phyloP scores from a whole-genome alignment of 1,284 basidiomycete species.

The Vanrija sp. region DNA sequence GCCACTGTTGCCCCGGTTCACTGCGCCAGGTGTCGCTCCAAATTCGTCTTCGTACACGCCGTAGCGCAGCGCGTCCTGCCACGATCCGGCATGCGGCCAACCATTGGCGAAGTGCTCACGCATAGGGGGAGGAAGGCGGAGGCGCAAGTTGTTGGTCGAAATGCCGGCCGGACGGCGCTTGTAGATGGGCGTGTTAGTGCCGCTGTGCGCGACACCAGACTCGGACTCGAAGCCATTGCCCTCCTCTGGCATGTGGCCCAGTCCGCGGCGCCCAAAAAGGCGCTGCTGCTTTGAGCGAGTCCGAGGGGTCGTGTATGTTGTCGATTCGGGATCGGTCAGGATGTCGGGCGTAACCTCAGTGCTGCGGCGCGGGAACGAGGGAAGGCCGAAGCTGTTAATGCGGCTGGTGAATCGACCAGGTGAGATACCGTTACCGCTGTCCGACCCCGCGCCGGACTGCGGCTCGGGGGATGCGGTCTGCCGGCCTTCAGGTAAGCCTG shows the following conservation, averaged over 20 bases:
- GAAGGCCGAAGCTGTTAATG: background rate
- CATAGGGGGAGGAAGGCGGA: conserved; percentile 33
- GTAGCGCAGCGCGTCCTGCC: conserved; percentile 42
- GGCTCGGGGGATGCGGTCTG: no score
- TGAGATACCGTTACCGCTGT: background rate
- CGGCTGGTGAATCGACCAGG: background rate
- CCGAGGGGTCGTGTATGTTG: conserved; percentile 8
- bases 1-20: background rate
- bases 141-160: conserved; percentile 16
- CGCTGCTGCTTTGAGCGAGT: conserved; percentile 6
- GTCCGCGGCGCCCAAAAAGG: background rate
- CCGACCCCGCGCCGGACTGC: background rate
- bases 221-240: background rate
- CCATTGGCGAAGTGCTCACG: conserved; percentile 33
- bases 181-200: no score
- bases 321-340: conserved; percentile 17
- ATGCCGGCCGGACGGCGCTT: background rate
- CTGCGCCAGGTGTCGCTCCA: no score
- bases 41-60: conserved; percentile 23
- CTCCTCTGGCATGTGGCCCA: background rate
- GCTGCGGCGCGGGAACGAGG: background rate
- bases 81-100: conserved; percentile 44
- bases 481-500: no score
- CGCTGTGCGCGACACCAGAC: no score
- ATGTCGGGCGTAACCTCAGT: background rate